Evolutionary conservation across 2,329 filamentous ascomycete species (phyloP), one percentile per base, ranked within the genome.

Genomic region (Fusarium nematophilum): DNA sequence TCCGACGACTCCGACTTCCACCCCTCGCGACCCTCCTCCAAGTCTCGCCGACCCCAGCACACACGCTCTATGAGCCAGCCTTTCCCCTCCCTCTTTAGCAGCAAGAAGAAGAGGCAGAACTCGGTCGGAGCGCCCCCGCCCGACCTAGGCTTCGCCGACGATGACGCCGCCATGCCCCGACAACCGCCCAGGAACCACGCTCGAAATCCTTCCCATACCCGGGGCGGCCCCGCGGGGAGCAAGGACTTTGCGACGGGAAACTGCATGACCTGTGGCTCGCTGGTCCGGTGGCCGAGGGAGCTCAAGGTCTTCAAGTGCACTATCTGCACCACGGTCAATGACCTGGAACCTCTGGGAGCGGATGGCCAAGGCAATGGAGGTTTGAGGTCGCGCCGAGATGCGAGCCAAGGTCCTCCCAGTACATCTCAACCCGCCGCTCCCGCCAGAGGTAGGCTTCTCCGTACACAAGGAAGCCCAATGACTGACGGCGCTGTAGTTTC

Each of bases 231-330:
- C 6, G 43, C 61, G 9, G 74, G 72, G 26, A 78, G 73, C 62
- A 86, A 82, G 64, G 86, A 91, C 64, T 85, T 89, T 68, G 80
- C 82, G 23, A 88, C 86, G 26, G 90, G 91, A 17, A 88, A 86
- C 66, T 97, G 93, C 73, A 93, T 94, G 85, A 93, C 92, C 27
- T 97, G 93, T 74, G 90, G 89, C 67, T 90, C 90, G 49, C 85
- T 88, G 51, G 89, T 96, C 62, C 84, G 90, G 52, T 96, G 92
- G 89, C 92, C 92, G 2, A 85, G 83, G 59, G 85, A 89, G 47
- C 76, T 93, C 58, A 84, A 84, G 29, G 85, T 89, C 30, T 96
- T 95, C 74, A 85, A 92, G 66, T 97, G 93, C 74, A 90, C 90
- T 34, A 89, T 91, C 49, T 97, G 93, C 73, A 79, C 91, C 68